Base-by-base conservation (phyloP, 2,329 filamentous ascomycete genomes). In the Arthroderma sp. region DNA sequence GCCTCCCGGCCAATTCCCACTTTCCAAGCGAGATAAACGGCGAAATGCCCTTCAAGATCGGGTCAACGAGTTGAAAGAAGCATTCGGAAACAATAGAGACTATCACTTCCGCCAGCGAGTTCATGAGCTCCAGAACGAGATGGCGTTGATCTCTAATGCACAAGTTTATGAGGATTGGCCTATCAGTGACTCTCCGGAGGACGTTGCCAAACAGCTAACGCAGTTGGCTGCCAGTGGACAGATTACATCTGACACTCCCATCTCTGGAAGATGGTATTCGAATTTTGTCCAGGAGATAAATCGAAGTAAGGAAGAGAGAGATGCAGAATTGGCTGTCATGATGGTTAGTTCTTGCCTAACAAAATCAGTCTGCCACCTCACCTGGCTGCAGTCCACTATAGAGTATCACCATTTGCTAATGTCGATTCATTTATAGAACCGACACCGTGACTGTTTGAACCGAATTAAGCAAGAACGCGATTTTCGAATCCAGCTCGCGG, bases 21-120 rank as follows among this genome's bases (percentile, higher is more conserved):
- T 81, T 51, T 91, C 88, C 41, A 96, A 96, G 76, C 83, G 89
- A 71, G 91, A 97, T 74, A 93, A 94, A 72, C 85, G 91, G 68
- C 85, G 90, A 61, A 88, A 88, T 66, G 83, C 85, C 66, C 82
- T 96, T 60, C 82, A 84, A 63, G 90, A 95, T 60, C 85, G 87
- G 62, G 81, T 95, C 5, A 80, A 82, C 41, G 81, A 84, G 57
- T 83, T 96, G 72, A 84, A 85, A 56, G 82, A 86, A 56, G 84
- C 84, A 63, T 91, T 95, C 72, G 82, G 83, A 62, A 81, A 85
- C 61, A 90, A 95, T 67, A 82, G 88, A 62, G 89, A 95, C 70
- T 77, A 81, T 61, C 84, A 89, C 65, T 97, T 95, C 71, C 84
- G 91, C 61, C 87, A 93, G 63, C 89, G 96, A 72, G 80, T 96